Percentiles rank a stretch among this genome's conserved stretches.
phyloP scores from a whole-genome alignment of 2,329 filamentous ascomycete species.

The Diaporthe eres region DNA sequence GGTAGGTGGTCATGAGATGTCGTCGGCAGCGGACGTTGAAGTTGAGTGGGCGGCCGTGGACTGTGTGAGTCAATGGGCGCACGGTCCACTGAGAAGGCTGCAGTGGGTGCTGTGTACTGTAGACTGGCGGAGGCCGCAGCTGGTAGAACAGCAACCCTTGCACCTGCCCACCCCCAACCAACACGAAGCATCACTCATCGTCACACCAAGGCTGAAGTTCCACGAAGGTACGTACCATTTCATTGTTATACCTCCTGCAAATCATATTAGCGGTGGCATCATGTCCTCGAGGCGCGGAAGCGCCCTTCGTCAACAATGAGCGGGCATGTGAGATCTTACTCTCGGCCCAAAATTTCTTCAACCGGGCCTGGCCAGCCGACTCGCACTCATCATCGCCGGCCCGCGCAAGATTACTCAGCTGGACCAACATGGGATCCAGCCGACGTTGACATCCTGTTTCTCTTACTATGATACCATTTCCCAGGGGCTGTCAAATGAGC shows the following conservation, averaged over 20 bases:
- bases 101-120: not conserved
- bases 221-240: conserved; percentile 22
- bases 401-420: not conserved
- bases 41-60: not conserved
- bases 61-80: conserved; percentile 8
- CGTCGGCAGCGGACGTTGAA: not conserved
- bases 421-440: not conserved
- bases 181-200: not conserved
- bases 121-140: not conserved
- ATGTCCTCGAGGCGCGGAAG: not conserved
- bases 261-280: not conserved
- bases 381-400: not conserved
- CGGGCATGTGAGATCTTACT: not conserved
- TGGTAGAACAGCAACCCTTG: not conserved
- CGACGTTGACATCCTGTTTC: not conserved
- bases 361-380: not conserved
- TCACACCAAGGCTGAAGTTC: not conserved
- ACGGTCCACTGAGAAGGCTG: not conserved
- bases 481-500: too few species aligned
- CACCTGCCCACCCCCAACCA: conserved; percentile 8
- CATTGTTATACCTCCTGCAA: not conserved
- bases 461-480: too few species aligned
- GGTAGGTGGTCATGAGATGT: not conserved
- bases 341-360: conserved; percentile 16
- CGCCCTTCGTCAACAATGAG: not conserved